phyloP scores from a whole-genome alignment of 2,329 filamentous ascomycete species.

The Phaeophleospora eucalypticola region DNA sequence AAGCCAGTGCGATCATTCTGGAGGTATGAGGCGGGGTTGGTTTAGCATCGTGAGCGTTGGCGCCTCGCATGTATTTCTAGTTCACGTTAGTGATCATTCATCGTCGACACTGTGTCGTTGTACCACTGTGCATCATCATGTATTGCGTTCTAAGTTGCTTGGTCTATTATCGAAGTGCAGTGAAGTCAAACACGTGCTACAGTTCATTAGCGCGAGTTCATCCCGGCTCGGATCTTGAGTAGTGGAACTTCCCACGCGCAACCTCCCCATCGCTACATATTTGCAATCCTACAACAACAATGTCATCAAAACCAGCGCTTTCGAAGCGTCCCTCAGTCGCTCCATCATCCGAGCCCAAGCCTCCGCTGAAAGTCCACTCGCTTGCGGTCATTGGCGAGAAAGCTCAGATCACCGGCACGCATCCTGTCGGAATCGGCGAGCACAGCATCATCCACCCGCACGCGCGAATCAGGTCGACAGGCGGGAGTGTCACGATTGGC shows the following conservation, averaged over 20 bases:
- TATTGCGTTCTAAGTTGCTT: no score
- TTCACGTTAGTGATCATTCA: no score
- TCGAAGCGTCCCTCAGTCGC: conserved; percentile 8
- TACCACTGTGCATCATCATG: no score
- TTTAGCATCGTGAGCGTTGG: no score
- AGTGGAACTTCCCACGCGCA: no score
- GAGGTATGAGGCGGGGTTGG: no score
- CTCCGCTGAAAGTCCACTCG: conserved; percentile 43
- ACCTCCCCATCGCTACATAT: no score
- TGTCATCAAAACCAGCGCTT: conserved; percentile 15
- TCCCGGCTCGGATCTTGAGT: neutral
- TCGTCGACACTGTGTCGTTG: no score
- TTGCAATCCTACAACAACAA: conserved; percentile 5
- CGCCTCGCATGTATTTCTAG: no score
- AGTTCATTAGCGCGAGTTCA: neutral
- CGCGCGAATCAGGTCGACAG: conserved; percentile 47
- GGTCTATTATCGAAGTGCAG: no score
- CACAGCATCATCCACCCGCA: conserved; percentile 85
- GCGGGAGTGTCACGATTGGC: conserved; percentile 42
- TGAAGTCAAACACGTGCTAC: no score
- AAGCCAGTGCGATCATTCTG: conserved; percentile 4
- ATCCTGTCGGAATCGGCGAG: conserved; percentile 73
- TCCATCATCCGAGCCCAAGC: conserved; percentile 19
- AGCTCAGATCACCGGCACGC: conserved; percentile 58
- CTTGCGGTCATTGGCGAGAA: conserved; percentile 47